A percentile compares a stretch with the other conserved stretches of the same genome.
These are phyloP conservation scores for Cairneyella variabilis DNA, from an alignment of 495 filamentous ascomycete genomes.

Conservation along the genomic window DNA sequence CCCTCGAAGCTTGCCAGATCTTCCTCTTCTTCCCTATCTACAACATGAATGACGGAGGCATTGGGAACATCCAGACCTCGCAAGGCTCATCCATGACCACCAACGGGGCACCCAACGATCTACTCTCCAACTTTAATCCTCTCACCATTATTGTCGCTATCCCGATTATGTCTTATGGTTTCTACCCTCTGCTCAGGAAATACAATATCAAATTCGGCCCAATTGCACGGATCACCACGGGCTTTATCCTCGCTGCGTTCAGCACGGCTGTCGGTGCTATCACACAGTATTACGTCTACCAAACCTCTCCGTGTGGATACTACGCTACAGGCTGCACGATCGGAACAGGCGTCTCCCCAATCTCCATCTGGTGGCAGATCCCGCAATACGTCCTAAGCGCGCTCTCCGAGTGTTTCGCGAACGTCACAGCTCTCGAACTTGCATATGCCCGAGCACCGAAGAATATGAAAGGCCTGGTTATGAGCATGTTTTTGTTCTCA, in stretches of 20 bases:
- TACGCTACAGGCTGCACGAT: constrained; percentile 37
- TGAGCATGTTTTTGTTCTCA: constrained; percentile 55
- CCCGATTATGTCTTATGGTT: constrained; percentile 60
- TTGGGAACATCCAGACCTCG: constrained; percentile 43
- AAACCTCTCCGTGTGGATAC: constrained; percentile 43
- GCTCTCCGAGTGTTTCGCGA: constrained; percentile 64
- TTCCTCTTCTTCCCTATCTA: constrained; percentile 68
- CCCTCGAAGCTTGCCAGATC: constrained; percentile 55
- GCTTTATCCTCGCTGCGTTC: constrained; percentile 61
- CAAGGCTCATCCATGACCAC: constrained; percentile 60
- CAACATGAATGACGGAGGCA: constrained; percentile 56
- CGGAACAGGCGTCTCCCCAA: constrained; percentile 37
- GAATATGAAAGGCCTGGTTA: constrained; percentile 64
- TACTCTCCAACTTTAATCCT: constrained; percentile 74
- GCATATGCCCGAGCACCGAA: constrained; percentile 66
- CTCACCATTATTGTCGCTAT: constrained; percentile 69
- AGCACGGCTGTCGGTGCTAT: constrained; percentile 61
- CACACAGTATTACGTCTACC: constrained; percentile 70
- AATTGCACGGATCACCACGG: constrained; percentile 65
- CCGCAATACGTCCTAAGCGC: constrained; percentile 47
- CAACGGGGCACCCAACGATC: constrained; percentile 70
- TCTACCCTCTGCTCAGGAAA: constrained; percentile 65
- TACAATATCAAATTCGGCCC: constrained; percentile 60
- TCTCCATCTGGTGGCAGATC: constrained; percentile 37
- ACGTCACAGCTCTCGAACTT: constrained; percentile 65